These are phyloP conservation scores for Ophiostoma ulmi DNA, from an alignment of 2,329 filamentous ascomycete genomes.

Conservation along the genomic window DNA sequence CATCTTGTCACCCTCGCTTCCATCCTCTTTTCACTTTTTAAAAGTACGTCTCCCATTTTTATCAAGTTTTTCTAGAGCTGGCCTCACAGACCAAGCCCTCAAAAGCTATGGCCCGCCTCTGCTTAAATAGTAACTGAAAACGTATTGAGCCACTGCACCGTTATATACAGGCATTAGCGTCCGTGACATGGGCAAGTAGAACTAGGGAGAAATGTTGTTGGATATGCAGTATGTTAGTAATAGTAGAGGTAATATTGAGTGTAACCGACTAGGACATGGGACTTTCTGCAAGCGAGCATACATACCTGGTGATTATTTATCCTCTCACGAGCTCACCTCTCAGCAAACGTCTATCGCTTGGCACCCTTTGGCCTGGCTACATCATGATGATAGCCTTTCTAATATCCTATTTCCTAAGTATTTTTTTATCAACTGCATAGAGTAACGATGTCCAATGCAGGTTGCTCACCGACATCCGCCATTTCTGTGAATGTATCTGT, in stretches of 20 bases:
- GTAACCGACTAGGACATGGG: background rate
- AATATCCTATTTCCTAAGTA: background rate
- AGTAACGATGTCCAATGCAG: background rate
- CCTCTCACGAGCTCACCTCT: background rate
- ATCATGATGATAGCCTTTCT: background rate
- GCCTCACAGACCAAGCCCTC: no score
- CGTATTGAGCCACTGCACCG: background rate
- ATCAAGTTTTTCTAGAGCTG: no score
- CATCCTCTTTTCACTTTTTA: background rate
- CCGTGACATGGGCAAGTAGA: background rate
- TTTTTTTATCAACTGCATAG: background rate
- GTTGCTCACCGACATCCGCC: background rate
- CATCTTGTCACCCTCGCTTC: background rate
- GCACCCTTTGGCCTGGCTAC: background rate
- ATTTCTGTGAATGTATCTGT: background rate
- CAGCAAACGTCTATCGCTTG: background rate
- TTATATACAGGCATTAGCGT: constrained; percentile 2
- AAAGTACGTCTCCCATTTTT: background rate
- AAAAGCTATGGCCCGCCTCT: background rate
- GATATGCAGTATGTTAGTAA: background rate
- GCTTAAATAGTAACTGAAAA: background rate
- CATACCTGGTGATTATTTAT: background rate
- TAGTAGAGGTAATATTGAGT: background rate
- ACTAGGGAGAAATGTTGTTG: background rate
- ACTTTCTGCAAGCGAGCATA: background rate